A percentile compares a stretch with the other conserved stretches of the same genome.
phyloP scores from a whole-genome alignment of 2,329 filamentous ascomycete genomes.

The Reticulascus tulasneorum region DNA sequence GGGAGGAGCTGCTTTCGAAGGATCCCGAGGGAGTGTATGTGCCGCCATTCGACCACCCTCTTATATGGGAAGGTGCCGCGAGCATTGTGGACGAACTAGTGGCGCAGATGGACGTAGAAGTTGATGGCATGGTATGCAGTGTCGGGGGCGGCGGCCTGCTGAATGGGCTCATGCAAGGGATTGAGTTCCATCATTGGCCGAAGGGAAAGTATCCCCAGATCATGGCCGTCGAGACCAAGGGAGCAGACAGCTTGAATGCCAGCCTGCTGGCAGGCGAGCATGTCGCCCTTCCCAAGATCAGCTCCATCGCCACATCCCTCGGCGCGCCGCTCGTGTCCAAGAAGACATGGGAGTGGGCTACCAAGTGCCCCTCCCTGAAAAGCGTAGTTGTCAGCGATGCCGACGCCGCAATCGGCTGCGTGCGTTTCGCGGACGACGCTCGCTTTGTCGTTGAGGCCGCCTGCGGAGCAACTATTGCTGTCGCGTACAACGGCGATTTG shows the following conservation, averaged over 20 bases:
- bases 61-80: constrained; percentile 63
- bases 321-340: constrained; percentile 70
- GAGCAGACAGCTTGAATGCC: constrained; percentile 66
- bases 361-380: constrained; percentile 30
- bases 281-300: constrained; percentile 66
- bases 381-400: constrained; percentile 66
- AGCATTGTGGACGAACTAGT: constrained; percentile 52
- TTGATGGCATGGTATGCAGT: constrained; percentile 71
- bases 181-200: constrained; percentile 43
- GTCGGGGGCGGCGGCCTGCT: constrained; percentile 80
- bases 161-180: constrained; percentile 68
- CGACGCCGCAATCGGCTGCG: constrained; percentile 74
- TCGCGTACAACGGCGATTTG: constrained; percentile 61
- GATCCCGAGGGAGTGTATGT: constrained; percentile 58
- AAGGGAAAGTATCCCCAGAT: constrained; percentile 42
- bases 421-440: constrained; percentile 77
- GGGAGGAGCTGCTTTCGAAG: constrained; percentile 50
- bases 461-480: constrained; percentile 75
- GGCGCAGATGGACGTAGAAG: constrained; percentile 36
- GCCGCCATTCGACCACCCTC: constrained; percentile 65
- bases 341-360: constrained; percentile 62
- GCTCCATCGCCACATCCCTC: constrained; percentile 69
- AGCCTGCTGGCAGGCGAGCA: constrained; percentile 53
- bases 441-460: constrained; percentile 76
- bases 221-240: constrained; percentile 71